Conservation (phyloP, 2,329 filamentous ascomycete genomes). For the Westerdykella aurantiaca region DNA sequence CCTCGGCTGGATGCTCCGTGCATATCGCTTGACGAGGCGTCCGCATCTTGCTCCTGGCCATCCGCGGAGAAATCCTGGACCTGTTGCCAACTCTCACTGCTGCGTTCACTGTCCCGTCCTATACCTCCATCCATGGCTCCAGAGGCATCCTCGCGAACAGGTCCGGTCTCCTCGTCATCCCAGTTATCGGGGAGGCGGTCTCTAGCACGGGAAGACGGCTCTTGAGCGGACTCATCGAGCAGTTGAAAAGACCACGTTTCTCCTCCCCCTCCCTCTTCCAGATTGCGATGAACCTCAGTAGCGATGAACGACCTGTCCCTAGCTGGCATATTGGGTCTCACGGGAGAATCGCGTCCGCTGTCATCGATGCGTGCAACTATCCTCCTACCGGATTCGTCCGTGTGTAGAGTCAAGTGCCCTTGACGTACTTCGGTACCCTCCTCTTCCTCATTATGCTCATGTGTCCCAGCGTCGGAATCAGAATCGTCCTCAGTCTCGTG, state of each 20-base stretch:
- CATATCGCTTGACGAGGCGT: neutral
- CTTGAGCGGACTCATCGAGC: slow-evolving; percentile 4
- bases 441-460: slow-evolving; percentile 8
- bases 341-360: slow-evolving; percentile 5
- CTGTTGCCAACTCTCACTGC: slow-evolving; percentile 39
- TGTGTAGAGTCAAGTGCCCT: neutral
- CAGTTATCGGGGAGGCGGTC: slow-evolving; percentile 16
- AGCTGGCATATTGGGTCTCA: slow-evolving; percentile 44
- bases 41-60: neutral
- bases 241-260: slow-evolving; percentile 27
- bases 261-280: slow-evolving; percentile 39
- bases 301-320: slow-evolving; percentile 44
- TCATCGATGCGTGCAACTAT: neutral
- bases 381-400: slow-evolving; percentile 2
- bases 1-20: neutral
- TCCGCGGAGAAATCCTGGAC: slow-evolving; percentile 8
- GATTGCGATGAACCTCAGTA: slow-evolving; percentile 42
- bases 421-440: neutral
- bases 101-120: slow-evolving; percentile 25
- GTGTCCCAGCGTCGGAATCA: neutral
- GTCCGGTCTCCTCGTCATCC: slow-evolving; percentile 20
- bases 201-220: neutral
- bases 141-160: slow-evolving; percentile 23
- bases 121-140: neutral
- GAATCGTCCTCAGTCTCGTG: slow-evolving; percentile 9